A percentile compares a stretch with the other conserved stretches of the same genome.
These are phyloP conservation scores for Ceratobasidium sp. DNA, from an alignment of 1,284 basidiomycete species.

Conservation along the genomic window DNA sequence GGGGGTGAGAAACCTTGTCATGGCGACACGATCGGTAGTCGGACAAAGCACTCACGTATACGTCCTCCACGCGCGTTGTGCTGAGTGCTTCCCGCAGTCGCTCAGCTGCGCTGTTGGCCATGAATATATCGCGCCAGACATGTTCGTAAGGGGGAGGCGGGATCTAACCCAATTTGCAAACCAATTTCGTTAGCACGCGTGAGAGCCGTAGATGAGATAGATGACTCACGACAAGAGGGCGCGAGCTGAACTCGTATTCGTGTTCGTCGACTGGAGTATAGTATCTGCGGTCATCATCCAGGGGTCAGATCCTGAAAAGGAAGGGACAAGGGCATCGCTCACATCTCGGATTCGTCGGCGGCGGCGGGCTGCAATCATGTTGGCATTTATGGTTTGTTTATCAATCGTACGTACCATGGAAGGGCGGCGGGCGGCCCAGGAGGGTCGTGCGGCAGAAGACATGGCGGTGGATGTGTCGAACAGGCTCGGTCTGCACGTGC, in stretches of 20 bases:
- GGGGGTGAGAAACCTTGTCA: conserved; percentile 30
- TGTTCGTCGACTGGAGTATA: neutral
- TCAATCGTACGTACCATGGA: conserved; percentile 10
- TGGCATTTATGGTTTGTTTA: neutral
- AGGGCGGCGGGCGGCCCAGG: conserved; percentile 25
- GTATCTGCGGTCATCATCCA: conserved; percentile 19
- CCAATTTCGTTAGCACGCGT: conserved; percentile 3
- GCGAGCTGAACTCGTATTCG: conserved; percentile 14
- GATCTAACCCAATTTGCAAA: conserved; percentile 23
- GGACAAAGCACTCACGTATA: conserved; percentile 5
- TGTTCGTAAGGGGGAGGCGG: conserved; percentile 30
- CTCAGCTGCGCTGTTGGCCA: conserved; percentile 3
- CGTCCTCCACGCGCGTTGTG: conserved; percentile 24
- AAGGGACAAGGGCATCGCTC: conserved; percentile 25
- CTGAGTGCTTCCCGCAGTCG: conserved; percentile 3
- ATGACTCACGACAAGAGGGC: conserved; percentile 23
- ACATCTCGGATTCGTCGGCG: conserved; percentile 23
- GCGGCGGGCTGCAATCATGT: conserved; percentile 14
- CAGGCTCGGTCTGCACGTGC: conserved; percentile 38
- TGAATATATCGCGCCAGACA: conserved; percentile 31
- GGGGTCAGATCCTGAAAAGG: conserved; percentile 30
- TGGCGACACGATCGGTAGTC: neutral
- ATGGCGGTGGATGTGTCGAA: conserved; percentile 37
- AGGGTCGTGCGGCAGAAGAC: conserved; percentile 6
- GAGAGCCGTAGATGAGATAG: neutral